Evolutionary conservation across 306 rosid genomes (phyloP), one percentile per base, ranked within the genome.

Genomic region (Prunus davidiana): DNA sequence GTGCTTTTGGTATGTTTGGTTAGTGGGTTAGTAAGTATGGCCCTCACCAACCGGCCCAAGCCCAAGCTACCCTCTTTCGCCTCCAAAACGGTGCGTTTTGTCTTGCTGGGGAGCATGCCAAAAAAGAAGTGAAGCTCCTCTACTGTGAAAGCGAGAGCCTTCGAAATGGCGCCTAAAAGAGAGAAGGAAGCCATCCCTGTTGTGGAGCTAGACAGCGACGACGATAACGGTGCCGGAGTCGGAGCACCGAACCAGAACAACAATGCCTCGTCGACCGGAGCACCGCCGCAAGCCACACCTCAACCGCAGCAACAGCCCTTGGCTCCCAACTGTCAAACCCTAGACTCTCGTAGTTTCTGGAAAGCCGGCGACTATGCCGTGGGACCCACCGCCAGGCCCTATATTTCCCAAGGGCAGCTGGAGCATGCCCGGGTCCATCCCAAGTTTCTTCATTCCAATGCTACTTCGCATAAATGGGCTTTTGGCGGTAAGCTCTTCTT

Each of bases 381-480:
- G 50, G 86, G 76, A 27, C 77, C 85, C 79, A 24, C 86, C 20
- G 16, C 62, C 57, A 85, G 61, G 71, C 85, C 85, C 30, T 27
- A 79, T 67, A 28, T 78, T 1, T 34, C 12, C 61, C 67, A 82
- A 73, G 90, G 86, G 69, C 75, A 83, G 32, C 72, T 95, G 85
- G 98, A 95, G 72, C 97, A 92, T 80, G 96, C 97, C 14, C 90
- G 98, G 8, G 97, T 95, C 72, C 97, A 92, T 79, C 98, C 98
- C 38, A 95, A 90, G 88, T 95, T 95, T 88, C 97, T 95, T 72
- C 98, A 95, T 87, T 90, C 98, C 4, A 95, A 95, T 78, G 98
- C 98, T 5, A 95, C 98, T 50, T 92, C 98, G 3, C 98, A 95
- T 85, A 95, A 89, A 68, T 95, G 98, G 98, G 97, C 98, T 57